Evolutionary conservation across 768 basidiomycete species (phyloP).

Genomic region (Cystofilobasidium capitatum): DNA sequence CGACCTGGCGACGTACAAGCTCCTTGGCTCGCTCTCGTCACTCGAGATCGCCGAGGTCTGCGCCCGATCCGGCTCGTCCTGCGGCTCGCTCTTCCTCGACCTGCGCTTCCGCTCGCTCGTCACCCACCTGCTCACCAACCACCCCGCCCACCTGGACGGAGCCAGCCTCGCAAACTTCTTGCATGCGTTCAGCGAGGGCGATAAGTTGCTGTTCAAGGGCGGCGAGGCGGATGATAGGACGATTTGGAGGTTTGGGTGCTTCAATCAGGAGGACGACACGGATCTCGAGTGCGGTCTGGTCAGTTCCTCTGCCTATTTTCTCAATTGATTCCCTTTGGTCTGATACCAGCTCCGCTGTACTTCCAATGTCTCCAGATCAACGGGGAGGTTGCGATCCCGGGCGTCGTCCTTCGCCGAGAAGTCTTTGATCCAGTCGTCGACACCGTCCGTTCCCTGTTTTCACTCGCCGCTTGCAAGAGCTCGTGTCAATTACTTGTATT

Average conservation of each 20-base stretch:
- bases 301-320: too few species aligned
- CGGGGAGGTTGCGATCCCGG: slow-evolving; percentile 74
- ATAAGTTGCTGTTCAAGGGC: slow-evolving; percentile 69
- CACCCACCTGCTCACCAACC: slow-evolving; percentile 57
- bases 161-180: slow-evolving; percentile 66
- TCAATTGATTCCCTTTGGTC: slow-evolving; percentile 29
- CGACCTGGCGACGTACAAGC: slow-evolving; percentile 48
- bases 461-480: not conserved
- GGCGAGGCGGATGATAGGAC: slow-evolving; percentile 65
- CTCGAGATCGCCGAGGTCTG: slow-evolving; percentile 90
- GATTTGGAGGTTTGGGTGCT: slow-evolving; percentile 81
- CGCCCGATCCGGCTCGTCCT: slow-evolving; percentile 75
- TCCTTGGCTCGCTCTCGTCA: slow-evolving; percentile 66
- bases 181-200: slow-evolving; percentile 76
- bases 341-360: slow-evolving; percentile 59
- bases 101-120: slow-evolving; percentile 75
- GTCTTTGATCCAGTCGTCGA: slow-evolving; percentile 82
- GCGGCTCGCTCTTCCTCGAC: slow-evolving; percentile 79
- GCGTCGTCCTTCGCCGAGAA: slow-evolving; percentile 63
- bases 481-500: too few species aligned
- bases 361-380: slow-evolving; percentile 46
- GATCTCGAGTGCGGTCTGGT: not conserved
- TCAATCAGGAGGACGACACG: slow-evolving; percentile 56
- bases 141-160: slow-evolving; percentile 72
- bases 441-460: slow-evolving; percentile 47